A percentile compares a stretch with the other conserved stretches of the same genome.
These are phyloP conservation scores for Blastomyces parvus DNA, from an alignment of 2,329 filamentous ascomycete genomes.

Conservation along the genomic window DNA sequence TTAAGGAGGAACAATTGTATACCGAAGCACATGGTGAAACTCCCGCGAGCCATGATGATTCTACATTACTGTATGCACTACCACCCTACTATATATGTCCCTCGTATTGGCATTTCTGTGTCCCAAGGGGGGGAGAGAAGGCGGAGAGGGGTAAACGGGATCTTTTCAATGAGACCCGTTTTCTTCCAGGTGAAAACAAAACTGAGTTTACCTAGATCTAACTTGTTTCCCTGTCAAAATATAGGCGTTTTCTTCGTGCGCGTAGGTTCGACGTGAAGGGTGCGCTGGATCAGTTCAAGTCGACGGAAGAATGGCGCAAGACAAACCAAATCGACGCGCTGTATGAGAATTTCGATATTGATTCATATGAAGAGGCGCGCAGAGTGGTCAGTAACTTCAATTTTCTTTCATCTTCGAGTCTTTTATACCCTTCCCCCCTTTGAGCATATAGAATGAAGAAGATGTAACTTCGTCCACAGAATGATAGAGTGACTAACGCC, in stretches of 20 bases:
- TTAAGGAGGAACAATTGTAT: conserved; percentile 53
- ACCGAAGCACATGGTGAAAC: conserved; percentile 26
- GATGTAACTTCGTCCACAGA: background rate
- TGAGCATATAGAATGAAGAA: background rate
- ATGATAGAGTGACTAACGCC: background rate
- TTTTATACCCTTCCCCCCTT: background rate
- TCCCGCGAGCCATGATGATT: conserved; percentile 39
- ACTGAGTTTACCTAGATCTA: background rate
- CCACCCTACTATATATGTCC: background rate
- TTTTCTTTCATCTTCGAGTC: background rate
- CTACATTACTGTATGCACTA: conserved; percentile 38
- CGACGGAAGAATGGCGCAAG: conserved; percentile 78
- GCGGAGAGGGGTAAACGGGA: too few species aligned
- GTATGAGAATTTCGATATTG: conserved; percentile 77
- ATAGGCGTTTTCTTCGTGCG: conserved; percentile 74
- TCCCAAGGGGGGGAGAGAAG: background rate
- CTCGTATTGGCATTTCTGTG: conserved; percentile 7
- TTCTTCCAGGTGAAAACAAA: too few species aligned
- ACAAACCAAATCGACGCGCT: conserved; percentile 68
- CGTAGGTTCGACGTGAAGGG: conserved; percentile 70
- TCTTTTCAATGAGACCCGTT: background rate
- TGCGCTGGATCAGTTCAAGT: conserved; percentile 73
- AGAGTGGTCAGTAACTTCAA: conserved; percentile 51
- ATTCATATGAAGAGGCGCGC: conserved; percentile 67
- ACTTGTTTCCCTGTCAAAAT: background rate